Base-by-base conservation (phyloP, 768 basidiomycete species). In the Boletus rex-veris region DNA sequence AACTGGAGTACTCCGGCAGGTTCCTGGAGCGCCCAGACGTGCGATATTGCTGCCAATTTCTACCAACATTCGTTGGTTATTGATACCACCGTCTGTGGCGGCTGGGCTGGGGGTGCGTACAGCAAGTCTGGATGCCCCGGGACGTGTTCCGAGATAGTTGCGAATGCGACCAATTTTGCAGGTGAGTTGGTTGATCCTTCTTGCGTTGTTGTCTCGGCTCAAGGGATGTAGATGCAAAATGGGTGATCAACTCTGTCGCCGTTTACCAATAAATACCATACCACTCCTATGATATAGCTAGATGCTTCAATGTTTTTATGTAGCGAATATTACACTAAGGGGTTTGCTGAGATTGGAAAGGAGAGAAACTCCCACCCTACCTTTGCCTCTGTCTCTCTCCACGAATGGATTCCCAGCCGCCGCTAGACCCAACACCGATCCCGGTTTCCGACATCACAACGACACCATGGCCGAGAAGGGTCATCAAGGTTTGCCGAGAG, bases 161-260 rank as follows among this genome's bases (percentile, higher is more conserved):
- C 77, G 16, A 74, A 88, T 63, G 78, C 83, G 16, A 71, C 62
- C 19, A 87, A 84, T 70, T 88, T 81, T 65, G 60, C 53, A 15
- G 54, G 79, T 79, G 59, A 61, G 74, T 66, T 7, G 36, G 1
- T 15, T 16, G 9, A 21, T 30, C 9, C 5, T 16, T 12, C 14
- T 21, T 19, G 11, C 16, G 28, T 37, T 1, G 7, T 45, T 7
- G 3, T 15, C 16, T 38, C n/a, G 1, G 37, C 16, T 38, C 16
- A 35, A 35, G 7, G 14, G 33, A 35, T 7, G 14, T 9, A 84
- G 82, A 71, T 60, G 81, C 82, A 11, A 69, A 78, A 64, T 84
- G 82, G 82, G 69, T 74, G 54, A 71, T 85, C 66, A 80, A 80
- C 61, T 82, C 78, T 60, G 71, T 84, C 50, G 76, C 79, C 33